Conservation (phyloP, 1,139 yeast genomes). For the Lodderomyces pseudojiufengensis region DNA sequence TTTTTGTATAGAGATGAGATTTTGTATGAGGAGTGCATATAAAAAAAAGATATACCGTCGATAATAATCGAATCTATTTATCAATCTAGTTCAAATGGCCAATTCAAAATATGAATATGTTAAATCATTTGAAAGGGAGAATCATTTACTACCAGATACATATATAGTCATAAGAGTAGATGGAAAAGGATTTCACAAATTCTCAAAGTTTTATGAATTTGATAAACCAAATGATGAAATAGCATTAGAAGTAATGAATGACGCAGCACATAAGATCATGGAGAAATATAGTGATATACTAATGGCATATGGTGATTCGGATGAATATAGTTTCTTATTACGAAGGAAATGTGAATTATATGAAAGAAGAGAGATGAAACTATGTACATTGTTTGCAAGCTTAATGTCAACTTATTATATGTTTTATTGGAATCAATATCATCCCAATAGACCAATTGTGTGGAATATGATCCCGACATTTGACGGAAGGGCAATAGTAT, state of each 20-base stretch:
- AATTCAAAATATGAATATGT: slow-evolving; percentile 85
- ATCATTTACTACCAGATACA: slow-evolving; percentile 70
- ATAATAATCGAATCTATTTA: neutral
- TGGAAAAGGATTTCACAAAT: slow-evolving; percentile 91
- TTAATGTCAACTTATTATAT: slow-evolving; percentile 76
- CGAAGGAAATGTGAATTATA: slow-evolving; percentile 60
- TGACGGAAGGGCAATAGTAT: slow-evolving; percentile 86
- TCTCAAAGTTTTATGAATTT: slow-evolving; percentile 69
- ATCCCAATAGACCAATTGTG: slow-evolving; percentile 41
- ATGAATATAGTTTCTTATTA: slow-evolving; percentile 84
- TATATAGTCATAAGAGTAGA: slow-evolving; percentile 84
- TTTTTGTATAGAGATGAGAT: slow-evolving; percentile 8
- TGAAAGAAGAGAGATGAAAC: slow-evolving; percentile 77
- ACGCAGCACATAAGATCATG: slow-evolving; percentile 68
- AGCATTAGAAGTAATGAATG: slow-evolving; percentile 79
- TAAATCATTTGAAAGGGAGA: slow-evolving; percentile 72
- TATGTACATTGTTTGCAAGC: slow-evolving; percentile 78
- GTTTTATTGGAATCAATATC: slow-evolving; percentile 58
- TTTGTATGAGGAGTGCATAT: slow-evolving; percentile 4
- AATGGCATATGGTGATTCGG: slow-evolving; percentile 91
- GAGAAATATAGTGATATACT: slow-evolving; percentile 64
- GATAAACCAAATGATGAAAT: slow-evolving; percentile 80
- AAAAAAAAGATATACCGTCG: too few relatives aligned
- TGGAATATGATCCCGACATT: slow-evolving; percentile 64
- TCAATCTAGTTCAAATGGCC: slow-evolving; percentile 46